These are phyloP conservation scores for Sodiomyces alkalinus DNA, from an alignment of 2,329 filamentous ascomycete species.

Conservation along the genomic window DNA sequence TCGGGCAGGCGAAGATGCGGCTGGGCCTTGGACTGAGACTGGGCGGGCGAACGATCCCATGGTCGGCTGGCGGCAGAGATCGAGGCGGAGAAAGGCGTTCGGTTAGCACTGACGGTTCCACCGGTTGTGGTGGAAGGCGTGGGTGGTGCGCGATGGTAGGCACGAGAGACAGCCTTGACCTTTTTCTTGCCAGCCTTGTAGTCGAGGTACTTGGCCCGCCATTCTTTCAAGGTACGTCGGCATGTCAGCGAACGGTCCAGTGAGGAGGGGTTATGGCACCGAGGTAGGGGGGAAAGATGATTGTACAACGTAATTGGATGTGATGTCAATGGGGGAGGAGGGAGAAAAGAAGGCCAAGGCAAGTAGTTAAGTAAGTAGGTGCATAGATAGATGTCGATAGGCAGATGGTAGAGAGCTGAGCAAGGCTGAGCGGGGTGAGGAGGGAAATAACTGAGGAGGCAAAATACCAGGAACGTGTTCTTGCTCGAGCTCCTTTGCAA, in stretches of 20 bases:
- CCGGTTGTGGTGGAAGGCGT: conserved; percentile 22
- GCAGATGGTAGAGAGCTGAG: too few species aligned
- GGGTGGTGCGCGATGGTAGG: conserved; percentile 46
- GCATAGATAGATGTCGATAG: too few species aligned
- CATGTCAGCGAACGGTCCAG: background rate
- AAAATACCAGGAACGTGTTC: conserved; percentile 65
- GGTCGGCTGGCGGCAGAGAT: background rate
- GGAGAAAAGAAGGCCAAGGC: background rate
- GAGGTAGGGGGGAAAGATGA: too few species aligned
- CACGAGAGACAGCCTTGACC: conserved; percentile 66
- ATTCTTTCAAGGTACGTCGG: too few species aligned
- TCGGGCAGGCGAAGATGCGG: too few species aligned
- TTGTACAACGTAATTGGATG: background rate
- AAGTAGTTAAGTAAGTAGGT: conserved; percentile 1
- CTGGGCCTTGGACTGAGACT: too few species aligned
- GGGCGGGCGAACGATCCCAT: background rate
- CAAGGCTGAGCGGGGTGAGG: background rate
- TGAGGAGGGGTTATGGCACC: conserved; percentile 2
- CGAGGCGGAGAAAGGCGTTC: background rate
- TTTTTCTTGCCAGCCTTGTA: conserved; percentile 95
- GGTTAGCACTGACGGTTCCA: too few species aligned
- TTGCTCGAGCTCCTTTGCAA: conserved; percentile 66
- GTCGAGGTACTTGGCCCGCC: conserved; percentile 85
- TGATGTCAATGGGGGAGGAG: conserved; percentile 1
- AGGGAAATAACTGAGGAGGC: conserved; percentile 1